Conservation (phyloP, 1,284 basidiomycete genomes). For the Sparassis latifolia region DNA sequence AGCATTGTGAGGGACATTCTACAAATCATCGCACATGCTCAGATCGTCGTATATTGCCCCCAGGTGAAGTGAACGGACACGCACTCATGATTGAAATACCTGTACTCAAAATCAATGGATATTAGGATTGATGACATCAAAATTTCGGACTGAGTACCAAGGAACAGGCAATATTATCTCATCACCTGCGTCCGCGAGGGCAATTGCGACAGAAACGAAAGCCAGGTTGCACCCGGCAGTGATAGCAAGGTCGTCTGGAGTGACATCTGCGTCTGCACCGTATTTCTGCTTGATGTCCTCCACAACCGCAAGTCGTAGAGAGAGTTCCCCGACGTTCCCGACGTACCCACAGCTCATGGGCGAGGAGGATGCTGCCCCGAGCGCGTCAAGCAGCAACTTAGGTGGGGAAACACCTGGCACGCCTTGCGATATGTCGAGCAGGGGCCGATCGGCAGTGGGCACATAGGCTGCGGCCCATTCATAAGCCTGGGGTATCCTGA, state of each 20-base stretch:
- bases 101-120: slow-evolving; percentile 17
- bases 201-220: slow-evolving; percentile 59
- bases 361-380: slow-evolving; percentile 41
- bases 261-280: slow-evolving; percentile 42
- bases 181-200: slow-evolving; percentile 65
- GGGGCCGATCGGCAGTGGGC: slow-evolving; percentile 36
- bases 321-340: slow-evolving; percentile 56
- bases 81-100: slow-evolving; percentile 77
- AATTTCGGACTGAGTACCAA: slow-evolving; percentile 37
- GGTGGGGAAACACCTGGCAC: slow-evolving; percentile 68
- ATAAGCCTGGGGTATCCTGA: slow-evolving; percentile 64
- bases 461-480: slow-evolving; percentile 55
- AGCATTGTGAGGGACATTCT: slow-evolving; percentile 74
- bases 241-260: slow-evolving; percentile 48
- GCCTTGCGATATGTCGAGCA: slow-evolving; percentile 77
- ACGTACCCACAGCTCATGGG: slow-evolving; percentile 56
- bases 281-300: slow-evolving; percentile 66
- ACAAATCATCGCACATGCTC: not conserved
- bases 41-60: not conserved
- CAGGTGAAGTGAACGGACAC: slow-evolving; percentile 1
- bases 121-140: not conserved
- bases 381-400: slow-evolving; percentile 40
- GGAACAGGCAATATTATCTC: slow-evolving; percentile 78
- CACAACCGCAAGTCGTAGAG: slow-evolving; percentile 51
- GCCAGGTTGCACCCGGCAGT: slow-evolving; percentile 71